Evolutionary conservation across 257 asterid genomes (phyloP).

Genomic region (Solanum lignicaule): DNA sequence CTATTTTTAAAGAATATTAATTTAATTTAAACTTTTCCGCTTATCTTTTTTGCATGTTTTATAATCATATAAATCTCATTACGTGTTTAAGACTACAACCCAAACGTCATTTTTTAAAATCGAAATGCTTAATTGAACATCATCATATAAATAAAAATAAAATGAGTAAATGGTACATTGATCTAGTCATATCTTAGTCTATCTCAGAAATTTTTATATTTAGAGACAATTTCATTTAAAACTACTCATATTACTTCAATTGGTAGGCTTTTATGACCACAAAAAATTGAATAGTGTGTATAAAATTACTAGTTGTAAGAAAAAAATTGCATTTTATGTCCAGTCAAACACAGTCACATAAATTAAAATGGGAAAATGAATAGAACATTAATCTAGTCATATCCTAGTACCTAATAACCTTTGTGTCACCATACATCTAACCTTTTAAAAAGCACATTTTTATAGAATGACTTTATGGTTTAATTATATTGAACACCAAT

Average conservation of each 20-base stretch:
- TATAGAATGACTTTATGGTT: constrained; percentile 17
- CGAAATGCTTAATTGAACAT: background rate
- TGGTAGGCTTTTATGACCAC: background rate
- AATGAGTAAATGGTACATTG: background rate
- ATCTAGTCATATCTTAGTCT: background rate
- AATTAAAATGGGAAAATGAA: background rate
- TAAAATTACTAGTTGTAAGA: background rate
- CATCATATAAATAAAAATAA: background rate
- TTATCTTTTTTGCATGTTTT: background rate
- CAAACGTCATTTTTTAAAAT: background rate
- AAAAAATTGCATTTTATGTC: accelerated
- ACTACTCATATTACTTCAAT: background rate
- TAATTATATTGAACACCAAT: constrained; percentile 10
- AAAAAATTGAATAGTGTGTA: background rate
- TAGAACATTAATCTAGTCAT: background rate
- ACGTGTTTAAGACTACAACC: background rate
- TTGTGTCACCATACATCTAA: background rate
- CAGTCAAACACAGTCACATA: background rate
- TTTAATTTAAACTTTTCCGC: background rate
- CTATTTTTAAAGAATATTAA: background rate
- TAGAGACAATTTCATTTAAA: background rate
- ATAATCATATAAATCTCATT: background rate
- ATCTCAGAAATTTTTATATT: background rate
- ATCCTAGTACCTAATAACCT: background rate
- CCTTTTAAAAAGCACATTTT: constrained; percentile 32